Evolutionary conservation across 2,329 filamentous ascomycete genomes (phyloP).

Genomic region (Thielaviopsis euricoi): DNA sequence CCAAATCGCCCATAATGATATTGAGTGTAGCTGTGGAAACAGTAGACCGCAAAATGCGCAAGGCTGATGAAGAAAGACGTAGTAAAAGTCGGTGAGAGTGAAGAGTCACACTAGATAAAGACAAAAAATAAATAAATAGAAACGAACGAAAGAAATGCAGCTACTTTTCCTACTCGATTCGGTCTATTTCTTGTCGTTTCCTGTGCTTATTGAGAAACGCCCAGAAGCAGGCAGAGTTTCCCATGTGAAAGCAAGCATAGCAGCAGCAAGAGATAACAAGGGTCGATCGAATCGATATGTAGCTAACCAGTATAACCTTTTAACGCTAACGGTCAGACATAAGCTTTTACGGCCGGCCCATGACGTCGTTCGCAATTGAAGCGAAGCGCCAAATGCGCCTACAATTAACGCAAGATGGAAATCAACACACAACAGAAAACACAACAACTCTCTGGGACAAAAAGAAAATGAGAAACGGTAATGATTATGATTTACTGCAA

Average conservation of each 20-base stretch:
- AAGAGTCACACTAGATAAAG: not conserved
- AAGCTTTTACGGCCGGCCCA: not conserved
- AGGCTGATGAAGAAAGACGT: not conserved
- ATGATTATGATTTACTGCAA: not conserved
- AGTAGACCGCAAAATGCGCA: not conserved
- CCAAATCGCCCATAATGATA: constrained; percentile 45
- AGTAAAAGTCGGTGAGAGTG: not conserved
- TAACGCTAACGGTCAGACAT: not conserved
- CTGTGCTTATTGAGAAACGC: not conserved
- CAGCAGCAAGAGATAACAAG: not conserved
- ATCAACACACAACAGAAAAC: no score
- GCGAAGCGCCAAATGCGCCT: no score
- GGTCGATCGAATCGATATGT: not conserved
- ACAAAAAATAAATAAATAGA: not conserved
- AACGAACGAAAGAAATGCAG: not conserved
- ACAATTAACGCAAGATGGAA: no score
- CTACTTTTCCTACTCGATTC: not conserved
- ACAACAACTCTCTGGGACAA: no score
- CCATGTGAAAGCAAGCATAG: not conserved
- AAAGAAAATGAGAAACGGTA: no score
- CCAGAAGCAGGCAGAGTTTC: not conserved
- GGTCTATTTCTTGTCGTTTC: not conserved
- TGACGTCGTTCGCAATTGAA: not conserved
- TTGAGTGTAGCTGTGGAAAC: not conserved
- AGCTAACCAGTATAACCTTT: not conserved